A percentile compares a stretch with the other conserved stretches of the same genome.
These are phyloP conservation scores for Amauroascus verrucosus DNA, from an alignment of 2,329 filamentous ascomycete species.

Conservation along the genomic window DNA sequence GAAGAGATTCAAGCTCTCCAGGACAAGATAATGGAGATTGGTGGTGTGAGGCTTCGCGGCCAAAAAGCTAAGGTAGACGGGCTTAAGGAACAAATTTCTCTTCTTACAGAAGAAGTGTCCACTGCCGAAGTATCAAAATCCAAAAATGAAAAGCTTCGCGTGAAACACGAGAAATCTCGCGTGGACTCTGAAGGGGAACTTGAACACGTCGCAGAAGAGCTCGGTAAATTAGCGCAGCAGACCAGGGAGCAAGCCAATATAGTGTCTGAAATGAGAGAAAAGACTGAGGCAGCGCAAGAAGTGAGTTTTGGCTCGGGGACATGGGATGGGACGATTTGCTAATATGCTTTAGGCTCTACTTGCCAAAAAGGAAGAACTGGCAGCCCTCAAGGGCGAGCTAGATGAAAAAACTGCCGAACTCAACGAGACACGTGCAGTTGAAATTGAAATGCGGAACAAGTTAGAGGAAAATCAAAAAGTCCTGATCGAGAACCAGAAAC, in stretches of 20 bases:
- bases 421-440: conserved; percentile 75
- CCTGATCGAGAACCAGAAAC: conserved; percentile 73
- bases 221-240: conserved; percentile 68
- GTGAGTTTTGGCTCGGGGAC: conserved; percentile 25
- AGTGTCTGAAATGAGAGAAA: conserved; percentile 60
- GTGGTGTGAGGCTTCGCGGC: conserved; percentile 79
- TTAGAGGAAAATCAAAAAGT: conserved; percentile 92
- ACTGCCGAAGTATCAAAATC: conserved; percentile 76
- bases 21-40: conserved; percentile 96
- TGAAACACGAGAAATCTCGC: conserved; percentile 76
- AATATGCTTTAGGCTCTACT: conserved; percentile 48
- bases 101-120: conserved; percentile 70
- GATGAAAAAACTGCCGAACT: conserved; percentile 77
- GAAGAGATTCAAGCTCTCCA: conserved; percentile 86
- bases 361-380: conserved; percentile 69
- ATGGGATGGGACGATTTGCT: neutral
- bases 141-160: conserved; percentile 86
- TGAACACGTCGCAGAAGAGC: conserved; percentile 58
- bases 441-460: conserved; percentile 98
- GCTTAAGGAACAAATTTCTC: conserved; percentile 73
- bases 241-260: conserved; percentile 65
- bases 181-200: conserved; percentile 71
- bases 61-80: conserved; percentile 87
- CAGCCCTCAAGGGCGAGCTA: conserved; percentile 68
- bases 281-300: conserved; percentile 72